Base-by-base conservation (phyloP, 352 stramenopile genomes). In the Pseudoperonospora humuli region DNA sequence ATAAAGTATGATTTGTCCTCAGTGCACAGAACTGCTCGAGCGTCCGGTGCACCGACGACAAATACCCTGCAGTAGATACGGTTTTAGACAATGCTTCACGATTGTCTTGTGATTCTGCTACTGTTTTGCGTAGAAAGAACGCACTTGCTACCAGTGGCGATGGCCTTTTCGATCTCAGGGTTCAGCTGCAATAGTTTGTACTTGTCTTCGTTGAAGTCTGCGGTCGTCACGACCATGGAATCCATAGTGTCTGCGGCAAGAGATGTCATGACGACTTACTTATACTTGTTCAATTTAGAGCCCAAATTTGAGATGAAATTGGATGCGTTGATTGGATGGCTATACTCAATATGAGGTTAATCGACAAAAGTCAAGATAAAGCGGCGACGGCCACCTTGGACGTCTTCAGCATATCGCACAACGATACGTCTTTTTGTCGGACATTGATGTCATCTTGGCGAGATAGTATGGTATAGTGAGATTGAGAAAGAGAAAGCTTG, bases 21-120 rank as follows among this genome's bases (percentile, higher is more conserved):
- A 26, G 77, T 90, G 50, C 77, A 90, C 29, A 93, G 43, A 31
- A 87, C 77, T 1, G 80, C 80, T 57, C 69, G 65, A 17, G 85
- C 55, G 26, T 58, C 50, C 1, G 64, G 49, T 11, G 55, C 49
- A 1, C 80, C 80, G 10, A 92, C 74, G 27, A 92, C 76, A 31
- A 77, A 82, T 21, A 90, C 49, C 32, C 75, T 80, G 32, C 8
- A 38, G 23, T 17, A 18, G 0, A 29, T 10, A 23, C 18, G 43
- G 0, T 8, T 4, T 46, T 29, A 26, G 32, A 42, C 13, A 41
- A 28, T 53, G 27, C 47, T 29, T 55, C 33, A 59, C 48, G 5
- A 23, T n/a, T 15, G 3, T n/a, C n/a, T n/a, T n/a, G n/a, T n/a
- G n/a, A n/a, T n/a, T n/a, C 2, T 28, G 13, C 32, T 48, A 18